Conservation (phyloP, 345 rosid species). For the Barbarea vulgaris region DNA sequence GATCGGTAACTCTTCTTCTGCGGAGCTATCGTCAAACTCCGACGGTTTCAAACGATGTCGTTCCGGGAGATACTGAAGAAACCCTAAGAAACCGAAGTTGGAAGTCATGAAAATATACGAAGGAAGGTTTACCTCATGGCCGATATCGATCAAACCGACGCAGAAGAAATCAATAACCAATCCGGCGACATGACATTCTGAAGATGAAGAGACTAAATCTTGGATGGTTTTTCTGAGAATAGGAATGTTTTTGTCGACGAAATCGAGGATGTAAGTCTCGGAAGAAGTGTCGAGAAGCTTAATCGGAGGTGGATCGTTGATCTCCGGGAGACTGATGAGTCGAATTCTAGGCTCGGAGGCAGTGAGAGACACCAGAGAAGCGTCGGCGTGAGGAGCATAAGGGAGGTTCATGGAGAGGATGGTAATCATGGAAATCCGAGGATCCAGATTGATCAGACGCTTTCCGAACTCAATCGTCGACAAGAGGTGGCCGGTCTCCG, state of each 20-base stretch:
- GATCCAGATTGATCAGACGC: constrained; percentile 41
- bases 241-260: constrained; percentile 25
- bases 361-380: constrained; percentile 31
- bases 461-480: constrained; percentile 57
- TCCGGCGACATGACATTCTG: constrained; percentile 37
- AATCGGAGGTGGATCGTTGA: constrained; percentile 37
- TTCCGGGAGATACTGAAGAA: constrained; percentile 34
- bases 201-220: constrained; percentile 15
- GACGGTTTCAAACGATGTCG: neutral
- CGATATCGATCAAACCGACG: constrained; percentile 49
- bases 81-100: constrained; percentile 47
- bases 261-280: constrained; percentile 37
- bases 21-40: constrained; percentile 16
- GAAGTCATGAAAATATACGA: constrained; percentile 57
- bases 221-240: constrained; percentile 21
- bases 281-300: constrained; percentile 41
- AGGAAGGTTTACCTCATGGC: constrained; percentile 52
- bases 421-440: constrained; percentile 32
- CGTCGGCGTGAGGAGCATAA: constrained; percentile 41
- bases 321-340: constrained; percentile 39
- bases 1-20: constrained; percentile 30
- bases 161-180: constrained; percentile 60
- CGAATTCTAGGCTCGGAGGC: constrained; percentile 29
- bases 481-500: constrained; percentile 50
- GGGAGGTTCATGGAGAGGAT: constrained; percentile 42